Evolutionary conservation across 139 green algal species (phyloP).

Genomic region (Astrephomene gubernaculifera): DNA sequence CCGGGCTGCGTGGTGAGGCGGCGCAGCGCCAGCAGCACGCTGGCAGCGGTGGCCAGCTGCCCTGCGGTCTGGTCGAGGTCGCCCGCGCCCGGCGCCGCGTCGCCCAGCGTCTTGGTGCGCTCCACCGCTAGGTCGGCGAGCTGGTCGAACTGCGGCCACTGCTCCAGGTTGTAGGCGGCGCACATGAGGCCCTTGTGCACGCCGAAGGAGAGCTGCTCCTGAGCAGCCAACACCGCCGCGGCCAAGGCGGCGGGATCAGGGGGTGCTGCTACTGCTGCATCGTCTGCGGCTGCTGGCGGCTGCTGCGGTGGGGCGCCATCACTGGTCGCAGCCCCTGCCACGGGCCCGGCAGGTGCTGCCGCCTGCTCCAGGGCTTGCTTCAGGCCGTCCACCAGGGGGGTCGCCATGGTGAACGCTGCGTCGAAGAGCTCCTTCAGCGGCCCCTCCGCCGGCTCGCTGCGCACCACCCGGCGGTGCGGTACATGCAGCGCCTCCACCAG

Average conservation of each 20-base stretch:
- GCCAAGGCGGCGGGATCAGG: not conserved
- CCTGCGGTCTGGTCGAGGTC: not conserved
- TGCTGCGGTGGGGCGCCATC: not conserved
- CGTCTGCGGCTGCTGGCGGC: not conserved
- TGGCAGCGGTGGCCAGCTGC: conserved; percentile 9
- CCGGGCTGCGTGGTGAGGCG: conserved; percentile 41
- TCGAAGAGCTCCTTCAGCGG: conserved; percentile 70
- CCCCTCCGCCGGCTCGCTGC: conserved; percentile 41
- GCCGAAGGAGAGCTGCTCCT: conserved; percentile 1
- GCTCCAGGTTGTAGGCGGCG: conserved; percentile 60
- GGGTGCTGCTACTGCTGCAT: not conserved
- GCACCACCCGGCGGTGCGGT: conserved; percentile 44
- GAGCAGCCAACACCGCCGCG: not conserved
- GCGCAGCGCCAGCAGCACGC: conserved; percentile 36
- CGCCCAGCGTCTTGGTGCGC: not conserved
- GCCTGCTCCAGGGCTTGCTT: conserved; percentile 5
- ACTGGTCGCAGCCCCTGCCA: not conserved
- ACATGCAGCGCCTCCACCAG: conserved; percentile 47
- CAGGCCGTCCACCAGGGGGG: conserved; percentile 40
- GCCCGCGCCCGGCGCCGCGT: not conserved
- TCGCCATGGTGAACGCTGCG: conserved; percentile 33
- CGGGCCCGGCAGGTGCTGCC: too few species aligned
- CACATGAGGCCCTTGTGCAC: conserved; percentile 57
- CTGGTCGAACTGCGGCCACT: conserved; percentile 44
- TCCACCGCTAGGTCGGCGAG: conserved; percentile 41